Base-by-base conservation (phyloP, 306 rosid species). In the Hippophae gyantsensis region DNA sequence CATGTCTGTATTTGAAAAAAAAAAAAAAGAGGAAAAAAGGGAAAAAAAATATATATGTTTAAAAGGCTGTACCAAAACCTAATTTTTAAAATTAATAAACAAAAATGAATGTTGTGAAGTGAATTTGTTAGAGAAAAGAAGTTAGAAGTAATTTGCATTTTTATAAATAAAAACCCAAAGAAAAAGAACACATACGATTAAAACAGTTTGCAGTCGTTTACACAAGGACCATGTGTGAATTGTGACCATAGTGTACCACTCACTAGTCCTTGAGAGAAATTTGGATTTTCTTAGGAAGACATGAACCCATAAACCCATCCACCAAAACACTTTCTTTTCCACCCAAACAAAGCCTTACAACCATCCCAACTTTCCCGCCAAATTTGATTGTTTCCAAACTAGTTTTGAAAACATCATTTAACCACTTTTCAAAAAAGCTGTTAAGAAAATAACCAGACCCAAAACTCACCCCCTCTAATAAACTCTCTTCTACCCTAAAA, bases 361-460 rank as follows among this genome's bases (percentile, higher is more conserved):
- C 85, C 69, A 79, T 72, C 65, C 88, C 94, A 64, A 74, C 83
- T 66, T 80, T 83, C 73, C 79, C 95, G 57, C 86, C 82, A 63
- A 68, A 76, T 64, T 74, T 84, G 62, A 77, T 78, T 51, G 56
- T 67, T 58, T 75, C 69, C 69, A 86, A 81, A 67, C 85, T 86
- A 41, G 73, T 77, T 76, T 84, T 78, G 67, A 93, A 86, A 75
- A 88, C 85, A 65, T 82, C 90, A 73, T 77, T 75, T 49, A 80
- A 69, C 99, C 99, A 93, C 79, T 89, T 93, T 66, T 93, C 90
- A 79, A 86, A 93, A 89, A 77, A 67, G 66, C 83, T 79, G 71
- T 93, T 81, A 67, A 90, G 71, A 78, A 86, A 93, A 38, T 58
- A 79, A 60, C 81, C 95, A 55, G 82, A 84, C 63, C 90, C 84